A percentile compares a stretch with the other conserved stretches of the same genome.
Evolutionary conservation across 441 rosid species (phyloP).

Genomic region (Croton setiger): DNA sequence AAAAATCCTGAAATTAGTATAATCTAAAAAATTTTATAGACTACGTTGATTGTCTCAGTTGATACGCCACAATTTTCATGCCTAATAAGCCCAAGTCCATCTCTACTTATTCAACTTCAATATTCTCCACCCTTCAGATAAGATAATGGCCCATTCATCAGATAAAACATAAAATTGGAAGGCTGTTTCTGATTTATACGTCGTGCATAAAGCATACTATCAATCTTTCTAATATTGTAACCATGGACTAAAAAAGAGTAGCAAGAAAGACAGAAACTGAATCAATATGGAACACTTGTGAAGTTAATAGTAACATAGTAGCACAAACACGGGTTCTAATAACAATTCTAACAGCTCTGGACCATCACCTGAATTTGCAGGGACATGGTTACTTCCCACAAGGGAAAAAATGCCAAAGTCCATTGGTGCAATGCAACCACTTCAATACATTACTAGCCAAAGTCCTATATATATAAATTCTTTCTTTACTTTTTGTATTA

Average conservation of each 20-base stretch:
- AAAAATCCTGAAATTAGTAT: not conserved
- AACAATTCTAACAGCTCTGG: not conserved
- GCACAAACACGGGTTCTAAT: not conserved
- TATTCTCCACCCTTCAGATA: not conserved
- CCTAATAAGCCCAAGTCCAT: not conserved
- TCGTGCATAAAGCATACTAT: not conserved
- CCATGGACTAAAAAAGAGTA: not conserved
- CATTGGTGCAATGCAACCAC: not conserved
- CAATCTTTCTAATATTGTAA: not conserved
- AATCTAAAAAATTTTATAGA: not conserved
- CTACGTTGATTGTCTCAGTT: not conserved
- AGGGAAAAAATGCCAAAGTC: not conserved
- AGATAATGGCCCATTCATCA: not conserved
- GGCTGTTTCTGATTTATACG: too few relatives aligned
- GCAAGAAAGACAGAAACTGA: not conserved
- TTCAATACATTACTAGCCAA: not conserved
- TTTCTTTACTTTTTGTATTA: too few relatives aligned
- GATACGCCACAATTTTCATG: not conserved
- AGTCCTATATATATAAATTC: too few relatives aligned
- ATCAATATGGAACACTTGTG: not conserved
- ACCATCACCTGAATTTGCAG: not conserved
- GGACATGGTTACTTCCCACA: not conserved
- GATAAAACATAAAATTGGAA: not conserved
- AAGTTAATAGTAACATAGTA: not conserved
- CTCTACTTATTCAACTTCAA: not conserved